phyloP scores from a whole-genome alignment of 768 basidiomycete species.

The Aureoboletus auriporus region DNA sequence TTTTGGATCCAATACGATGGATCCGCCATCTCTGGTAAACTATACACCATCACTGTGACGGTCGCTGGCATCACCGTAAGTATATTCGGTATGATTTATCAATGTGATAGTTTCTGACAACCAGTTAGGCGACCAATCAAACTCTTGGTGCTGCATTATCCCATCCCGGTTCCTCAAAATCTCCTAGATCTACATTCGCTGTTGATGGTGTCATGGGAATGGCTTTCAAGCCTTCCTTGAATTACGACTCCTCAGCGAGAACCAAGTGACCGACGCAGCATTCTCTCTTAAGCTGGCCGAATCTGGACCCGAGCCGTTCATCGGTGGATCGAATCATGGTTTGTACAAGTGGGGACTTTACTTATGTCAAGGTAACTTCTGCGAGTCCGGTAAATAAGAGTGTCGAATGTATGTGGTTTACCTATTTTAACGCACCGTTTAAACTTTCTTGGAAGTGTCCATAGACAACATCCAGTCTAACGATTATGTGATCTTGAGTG shows the following conservation, averaged over 20 bases:
- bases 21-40: slow-evolving; percentile 25
- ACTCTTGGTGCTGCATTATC: slow-evolving; percentile 9
- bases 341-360: too few species aligned
- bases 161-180: background rate
- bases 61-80: slow-evolving; percentile 4
- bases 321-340: too few species aligned
- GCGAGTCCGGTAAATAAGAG: too few species aligned
- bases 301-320: too few species aligned
- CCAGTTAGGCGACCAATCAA: slow-evolving; percentile 4
- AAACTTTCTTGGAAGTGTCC: too few species aligned
- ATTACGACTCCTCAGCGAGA: too few species aligned
- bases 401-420: too few species aligned
- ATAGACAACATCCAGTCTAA: too few species aligned
- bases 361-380: too few species aligned
- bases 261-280: slow-evolving; percentile 26
- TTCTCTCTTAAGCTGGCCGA: slow-evolving; percentile 43
- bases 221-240: slow-evolving; percentile 38
- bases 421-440: too few species aligned
- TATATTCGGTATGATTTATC: background rate
- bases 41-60: slow-evolving; percentile 33
- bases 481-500: too few species aligned
- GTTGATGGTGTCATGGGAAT: slow-evolving; percentile 32
- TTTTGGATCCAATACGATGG: slow-evolving; percentile 36
- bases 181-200: background rate
- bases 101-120: background rate